These are phyloP conservation scores for Bacidia rubella DNA, from an alignment of 495 filamentous ascomycete genomes.

Conservation along the genomic window DNA sequence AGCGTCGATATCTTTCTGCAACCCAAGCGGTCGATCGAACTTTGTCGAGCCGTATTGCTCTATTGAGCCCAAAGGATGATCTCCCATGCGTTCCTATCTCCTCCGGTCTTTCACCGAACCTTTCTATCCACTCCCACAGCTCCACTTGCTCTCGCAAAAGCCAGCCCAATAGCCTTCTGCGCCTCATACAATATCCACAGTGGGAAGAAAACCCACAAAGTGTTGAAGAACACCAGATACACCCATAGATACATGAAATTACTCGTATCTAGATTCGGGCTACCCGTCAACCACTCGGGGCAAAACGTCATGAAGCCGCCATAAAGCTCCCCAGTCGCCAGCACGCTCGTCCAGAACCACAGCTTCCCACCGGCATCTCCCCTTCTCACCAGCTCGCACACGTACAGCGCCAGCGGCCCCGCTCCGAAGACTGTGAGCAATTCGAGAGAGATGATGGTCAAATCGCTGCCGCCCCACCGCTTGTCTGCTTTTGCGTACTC, in stretches of 20 bases:
- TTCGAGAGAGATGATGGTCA: conserved; percentile 70
- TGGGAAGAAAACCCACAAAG: conserved; percentile 45
- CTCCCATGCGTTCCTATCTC: too few relatives aligned
- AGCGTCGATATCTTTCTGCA: too few relatives aligned
- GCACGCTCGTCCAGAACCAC: conserved; percentile 55
- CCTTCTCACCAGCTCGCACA: conserved; percentile 49
- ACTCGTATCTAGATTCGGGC: conserved; percentile 58
- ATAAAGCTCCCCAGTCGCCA: conserved; percentile 92
- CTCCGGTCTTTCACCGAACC: not conserved
- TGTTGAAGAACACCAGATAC: conserved; percentile 86
- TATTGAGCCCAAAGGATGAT: too few relatives aligned
- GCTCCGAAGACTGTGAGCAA: conserved; percentile 70
- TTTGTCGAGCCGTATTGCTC: too few relatives aligned
- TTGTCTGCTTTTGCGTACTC: conserved; percentile 82
- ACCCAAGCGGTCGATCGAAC: too few relatives aligned
- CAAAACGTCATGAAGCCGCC: conserved; percentile 94
- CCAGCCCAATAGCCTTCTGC: conserved; percentile 17
- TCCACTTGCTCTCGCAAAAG: not conserved
- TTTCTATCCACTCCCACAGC: not conserved
- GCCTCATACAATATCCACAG: conserved; percentile 61
- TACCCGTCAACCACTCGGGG: conserved; percentile 81
- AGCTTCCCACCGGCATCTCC: conserved; percentile 32
- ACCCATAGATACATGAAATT: conserved; percentile 82
- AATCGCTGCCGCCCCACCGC: conserved; percentile 68
- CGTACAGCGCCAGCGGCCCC: conserved; percentile 56